These are phyloP conservation scores for Aureobasidium sp. DNA, from an alignment of 2,329 filamentous ascomycete species.

Conservation along the genomic window DNA sequence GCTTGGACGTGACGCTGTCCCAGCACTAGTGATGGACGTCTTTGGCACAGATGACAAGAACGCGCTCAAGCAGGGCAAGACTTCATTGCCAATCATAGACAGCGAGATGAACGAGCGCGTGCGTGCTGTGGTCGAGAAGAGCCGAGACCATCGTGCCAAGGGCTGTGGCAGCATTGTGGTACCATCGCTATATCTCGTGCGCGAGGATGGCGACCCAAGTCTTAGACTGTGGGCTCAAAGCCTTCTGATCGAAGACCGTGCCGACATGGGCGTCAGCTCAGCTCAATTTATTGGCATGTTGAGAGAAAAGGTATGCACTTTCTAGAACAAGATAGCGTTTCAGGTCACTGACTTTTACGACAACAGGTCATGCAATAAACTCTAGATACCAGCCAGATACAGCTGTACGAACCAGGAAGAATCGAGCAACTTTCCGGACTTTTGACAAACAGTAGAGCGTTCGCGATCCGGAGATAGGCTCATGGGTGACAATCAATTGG, in stretches of 20 bases:
- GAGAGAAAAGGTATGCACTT: conserved; percentile 78
- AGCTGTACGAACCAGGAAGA: not conserved
- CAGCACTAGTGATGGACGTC: conserved; percentile 78
- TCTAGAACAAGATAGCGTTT: not conserved
- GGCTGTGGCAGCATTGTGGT: conserved; percentile 90
- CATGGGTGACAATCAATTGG: not conserved
- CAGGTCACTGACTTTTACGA: not conserved
- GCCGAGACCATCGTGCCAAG: conserved; percentile 73
- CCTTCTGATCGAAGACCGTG: conserved; percentile 85
- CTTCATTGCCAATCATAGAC: conserved; percentile 74
- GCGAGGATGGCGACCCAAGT: conserved; percentile 92
- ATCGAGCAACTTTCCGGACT: not conserved
- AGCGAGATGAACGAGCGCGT: conserved; percentile 96
- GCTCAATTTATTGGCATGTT: conserved; percentile 88
- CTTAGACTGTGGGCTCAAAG: conserved; percentile 97
- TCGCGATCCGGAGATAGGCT: not conserved
- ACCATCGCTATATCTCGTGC: conserved; percentile 85
- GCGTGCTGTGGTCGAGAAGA: conserved; percentile 84
- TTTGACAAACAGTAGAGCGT: conserved; percentile 7
- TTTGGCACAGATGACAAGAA: conserved; percentile 80
- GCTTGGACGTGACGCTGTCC: conserved; percentile 88
- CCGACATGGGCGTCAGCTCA: conserved; percentile 87
- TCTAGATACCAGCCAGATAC: not conserved
- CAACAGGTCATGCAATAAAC: conserved; percentile 5
- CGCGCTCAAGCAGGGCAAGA: conserved; percentile 86